phyloP scores from a whole-genome alignment of 1,139 yeast genomes.

The Candida anutae region DNA sequence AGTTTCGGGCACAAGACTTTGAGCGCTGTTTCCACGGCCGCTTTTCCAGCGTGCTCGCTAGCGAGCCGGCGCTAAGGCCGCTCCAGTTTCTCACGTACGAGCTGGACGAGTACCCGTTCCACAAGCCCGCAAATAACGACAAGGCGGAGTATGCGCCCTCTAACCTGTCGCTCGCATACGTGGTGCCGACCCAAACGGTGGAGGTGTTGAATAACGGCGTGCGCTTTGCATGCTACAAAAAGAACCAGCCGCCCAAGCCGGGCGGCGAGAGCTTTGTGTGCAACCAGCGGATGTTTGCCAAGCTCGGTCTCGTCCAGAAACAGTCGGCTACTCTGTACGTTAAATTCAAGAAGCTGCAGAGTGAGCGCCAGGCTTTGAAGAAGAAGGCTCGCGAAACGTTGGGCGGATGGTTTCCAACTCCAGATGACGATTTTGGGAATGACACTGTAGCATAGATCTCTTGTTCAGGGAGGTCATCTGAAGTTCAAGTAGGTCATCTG shows the following conservation, averaged over 20 bases:
- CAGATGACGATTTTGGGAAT: conserved; percentile 30
- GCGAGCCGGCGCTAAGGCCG: conserved; percentile 5
- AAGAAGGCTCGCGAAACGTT: conserved; percentile 13
- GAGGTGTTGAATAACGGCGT: conserved; percentile 50
- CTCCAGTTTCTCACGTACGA: conserved; percentile 16
- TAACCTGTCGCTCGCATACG: conserved; percentile 26
- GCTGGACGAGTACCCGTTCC: conserved; percentile 18
- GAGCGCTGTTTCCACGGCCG: conserved; percentile 45
- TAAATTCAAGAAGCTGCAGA: conserved; percentile 18
- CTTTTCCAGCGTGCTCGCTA: conserved; percentile 7
- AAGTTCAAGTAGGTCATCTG: no score
- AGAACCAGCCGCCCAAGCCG: conserved; percentile 33
- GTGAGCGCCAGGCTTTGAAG: conserved; percentile 18
- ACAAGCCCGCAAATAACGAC: conserved; percentile 13
- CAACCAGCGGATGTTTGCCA: conserved; percentile 11
- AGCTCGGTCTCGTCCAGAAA: conserved; percentile 13
- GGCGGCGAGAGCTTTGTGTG: conserved; percentile 41
- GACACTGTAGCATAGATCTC: no score
- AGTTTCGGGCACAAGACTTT: conserved; percentile 27
- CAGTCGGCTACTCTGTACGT: conserved; percentile 11
- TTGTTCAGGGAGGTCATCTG: no score
- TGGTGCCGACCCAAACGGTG: conserved; percentile 15
- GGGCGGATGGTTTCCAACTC: conserved; percentile 25
- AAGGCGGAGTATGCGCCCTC: conserved; percentile 19
- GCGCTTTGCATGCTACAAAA: conserved; percentile 41